phyloP scores from a whole-genome alignment of 1,284 basidiomycete genomes.

The Sphagnurus paluster region DNA sequence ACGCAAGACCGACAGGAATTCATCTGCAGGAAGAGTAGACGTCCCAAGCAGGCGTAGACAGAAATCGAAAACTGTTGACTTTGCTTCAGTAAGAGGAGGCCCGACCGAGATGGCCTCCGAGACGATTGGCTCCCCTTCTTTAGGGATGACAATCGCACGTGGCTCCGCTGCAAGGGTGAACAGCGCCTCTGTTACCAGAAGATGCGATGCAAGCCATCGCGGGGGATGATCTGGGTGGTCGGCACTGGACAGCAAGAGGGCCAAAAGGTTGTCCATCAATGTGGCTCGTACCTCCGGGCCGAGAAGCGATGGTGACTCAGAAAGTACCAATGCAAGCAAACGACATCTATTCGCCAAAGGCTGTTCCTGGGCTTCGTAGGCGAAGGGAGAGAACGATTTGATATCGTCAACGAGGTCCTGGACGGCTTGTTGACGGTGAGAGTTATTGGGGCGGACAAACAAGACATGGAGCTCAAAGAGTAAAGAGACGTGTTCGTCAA shows the following conservation, averaged over 20 bases:
- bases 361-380: conserved; percentile 69
- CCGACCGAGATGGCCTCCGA: conserved; percentile 54
- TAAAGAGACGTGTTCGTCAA: conserved; percentile 85
- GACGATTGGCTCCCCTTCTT: conserved; percentile 64
- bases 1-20: conserved; percentile 77
- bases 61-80: conserved; percentile 69
- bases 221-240: conserved; percentile 58
- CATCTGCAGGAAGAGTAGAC: conserved; percentile 68
- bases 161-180: conserved; percentile 78
- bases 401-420: conserved; percentile 73
- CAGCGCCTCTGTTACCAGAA: conserved; percentile 82
- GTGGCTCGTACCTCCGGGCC: conserved; percentile 48
- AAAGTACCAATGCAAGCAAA: conserved; percentile 81
- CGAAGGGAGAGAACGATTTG: conserved; percentile 62
- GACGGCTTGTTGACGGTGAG: conserved; percentile 62
- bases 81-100: conserved; percentile 62
- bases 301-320: conserved; percentile 67
- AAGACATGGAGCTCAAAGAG: conserved; percentile 88
- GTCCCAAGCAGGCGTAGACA: conserved; percentile 67
- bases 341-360: conserved; percentile 81
- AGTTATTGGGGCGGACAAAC: conserved; percentile 65
- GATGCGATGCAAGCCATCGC: conserved; percentile 82
- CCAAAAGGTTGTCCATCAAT: conserved; percentile 66
- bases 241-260: conserved; percentile 58
- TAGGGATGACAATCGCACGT: conserved; percentile 58